These are phyloP conservation scores for Deakozyma indianensis DNA, from an alignment of 805 yeast genomes.

Conservation along the genomic window DNA sequence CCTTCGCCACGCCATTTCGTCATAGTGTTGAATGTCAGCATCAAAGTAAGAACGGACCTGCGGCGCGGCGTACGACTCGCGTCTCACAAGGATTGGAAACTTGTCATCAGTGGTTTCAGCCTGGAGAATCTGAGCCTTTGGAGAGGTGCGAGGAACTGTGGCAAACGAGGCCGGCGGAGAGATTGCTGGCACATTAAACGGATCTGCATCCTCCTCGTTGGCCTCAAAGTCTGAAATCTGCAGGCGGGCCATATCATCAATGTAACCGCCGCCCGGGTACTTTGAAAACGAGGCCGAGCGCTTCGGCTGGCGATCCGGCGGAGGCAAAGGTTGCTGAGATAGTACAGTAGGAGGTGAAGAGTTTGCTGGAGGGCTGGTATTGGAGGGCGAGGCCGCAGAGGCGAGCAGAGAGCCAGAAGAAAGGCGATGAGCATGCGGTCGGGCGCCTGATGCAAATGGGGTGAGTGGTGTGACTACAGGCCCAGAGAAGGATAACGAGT, in stretches of 20 bases:
- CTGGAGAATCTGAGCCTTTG: constrained; percentile 8
- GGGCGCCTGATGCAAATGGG: not conserved
- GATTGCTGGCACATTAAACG: not conserved
- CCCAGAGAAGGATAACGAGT: not conserved
- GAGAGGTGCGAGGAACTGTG: constrained; percentile 1
- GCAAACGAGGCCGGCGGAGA: not conserved
- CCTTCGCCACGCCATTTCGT: not conserved
- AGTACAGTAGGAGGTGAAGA: not conserved
- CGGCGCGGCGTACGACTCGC: constrained; percentile 9
- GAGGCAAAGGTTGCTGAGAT: not conserved
- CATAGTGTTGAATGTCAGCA: not conserved
- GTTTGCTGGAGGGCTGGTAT: not conserved
- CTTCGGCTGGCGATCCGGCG: not conserved
- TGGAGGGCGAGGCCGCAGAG: not conserved
- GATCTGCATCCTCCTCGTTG: not conserved
- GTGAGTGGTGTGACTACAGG: not conserved
- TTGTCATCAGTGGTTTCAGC: constrained; percentile 21
- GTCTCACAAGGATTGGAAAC: constrained; percentile 20
- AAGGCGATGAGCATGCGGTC: not conserved
- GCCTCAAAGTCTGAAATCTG: not conserved
- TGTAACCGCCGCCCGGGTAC: constrained; percentile 13
- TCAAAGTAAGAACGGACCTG: not conserved
- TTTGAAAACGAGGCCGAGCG: not conserved
- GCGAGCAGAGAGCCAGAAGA: not conserved
- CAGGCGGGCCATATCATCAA: constrained; percentile 5